Percentiles rank a stretch among this genome's conserved stretches.
phyloP scores from a whole-genome alignment of 2,329 filamentous ascomycete genomes.

The Xenoacremonium recifei region DNA sequence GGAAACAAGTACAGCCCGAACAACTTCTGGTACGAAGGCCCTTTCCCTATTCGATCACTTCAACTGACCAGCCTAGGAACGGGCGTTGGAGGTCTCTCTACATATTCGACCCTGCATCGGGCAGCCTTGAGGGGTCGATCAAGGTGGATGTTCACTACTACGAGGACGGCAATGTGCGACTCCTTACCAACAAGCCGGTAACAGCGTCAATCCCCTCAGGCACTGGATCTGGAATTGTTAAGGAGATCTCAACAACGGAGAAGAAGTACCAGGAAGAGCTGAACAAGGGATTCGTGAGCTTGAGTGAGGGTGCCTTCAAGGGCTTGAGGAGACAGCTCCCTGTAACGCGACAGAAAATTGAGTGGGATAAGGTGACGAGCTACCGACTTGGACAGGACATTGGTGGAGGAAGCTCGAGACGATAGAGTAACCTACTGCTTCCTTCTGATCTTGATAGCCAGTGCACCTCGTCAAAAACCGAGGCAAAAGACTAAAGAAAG shows the following conservation, averaged over 20 bases:
- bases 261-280: constrained; percentile 95
- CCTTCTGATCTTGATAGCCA: neutral
- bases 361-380: constrained; percentile 97
- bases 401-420: constrained; percentile 60
- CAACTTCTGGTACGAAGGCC: constrained; percentile 77
- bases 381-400: constrained; percentile 85
- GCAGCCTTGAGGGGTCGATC: constrained; percentile 71
- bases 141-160: constrained; percentile 99
- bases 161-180: constrained; percentile 95
- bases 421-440: constrained; percentile 16
- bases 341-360: constrained; percentile 96
- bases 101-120: constrained; percentile 68
- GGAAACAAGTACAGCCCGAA: constrained; percentile 97
- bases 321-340: constrained; percentile 86
- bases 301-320: constrained; percentile 97
- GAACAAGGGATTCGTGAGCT: constrained; percentile 81
- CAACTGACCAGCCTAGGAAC: constrained; percentile 60
- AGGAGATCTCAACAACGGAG: constrained; percentile 76
- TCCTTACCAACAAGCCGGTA: constrained; percentile 82
- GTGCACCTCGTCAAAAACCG: no score
- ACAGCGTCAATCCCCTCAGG: constrained; percentile 59
- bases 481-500: no score
- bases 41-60: neutral
- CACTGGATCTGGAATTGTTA: constrained; percentile 67
- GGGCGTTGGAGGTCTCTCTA: constrained; percentile 94